A percentile compares a stretch with the other conserved stretches of the same genome.
These are phyloP conservation scores for Oryza brachyantha DNA, from an alignment of 176 grass and related monocot genomes.

Conservation along the genomic window DNA sequence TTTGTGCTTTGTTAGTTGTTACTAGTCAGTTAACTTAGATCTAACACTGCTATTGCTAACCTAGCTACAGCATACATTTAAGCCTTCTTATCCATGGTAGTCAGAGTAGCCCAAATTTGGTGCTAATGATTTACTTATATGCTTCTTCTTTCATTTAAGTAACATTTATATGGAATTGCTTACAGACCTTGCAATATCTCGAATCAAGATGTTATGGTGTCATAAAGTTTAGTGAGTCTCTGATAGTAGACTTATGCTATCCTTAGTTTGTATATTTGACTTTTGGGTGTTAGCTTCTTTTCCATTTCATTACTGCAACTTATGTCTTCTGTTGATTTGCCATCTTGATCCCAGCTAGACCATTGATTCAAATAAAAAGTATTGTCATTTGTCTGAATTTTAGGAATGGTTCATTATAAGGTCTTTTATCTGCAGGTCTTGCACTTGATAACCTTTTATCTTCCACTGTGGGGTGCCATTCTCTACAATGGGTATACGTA, in stretches of 20 bases:
- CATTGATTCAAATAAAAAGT: constrained; percentile 3
- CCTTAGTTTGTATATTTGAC: neutral
- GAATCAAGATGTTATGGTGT: neutral
- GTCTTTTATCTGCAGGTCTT: constrained; percentile 52
- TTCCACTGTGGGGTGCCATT: constrained; percentile 95
- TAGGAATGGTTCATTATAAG: constrained; percentile 15
- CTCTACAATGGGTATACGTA: constrained; percentile 96
- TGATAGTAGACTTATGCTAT: neutral
- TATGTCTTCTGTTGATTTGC: neutral
- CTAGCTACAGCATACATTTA: neutral
- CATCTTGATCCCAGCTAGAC: neutral
- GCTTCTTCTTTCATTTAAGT: neutral
- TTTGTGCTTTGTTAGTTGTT: constrained; percentile 1
- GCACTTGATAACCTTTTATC: constrained; percentile 89
- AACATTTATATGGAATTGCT: neutral
- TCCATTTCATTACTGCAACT: neutral
- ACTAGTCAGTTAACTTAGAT: neutral
- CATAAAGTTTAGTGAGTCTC: neutral
- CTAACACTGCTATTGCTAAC: neutral
- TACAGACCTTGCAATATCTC: constrained; percentile 1
- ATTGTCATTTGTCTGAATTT: neutral
- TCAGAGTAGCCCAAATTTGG: neutral
- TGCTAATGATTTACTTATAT: neutral
- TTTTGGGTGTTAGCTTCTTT: neutral
- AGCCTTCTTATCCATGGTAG: neutral